phyloP scores from a whole-genome alignment of 495 filamentous ascomycete genomes.

The Polyplosphaeria fusca region DNA sequence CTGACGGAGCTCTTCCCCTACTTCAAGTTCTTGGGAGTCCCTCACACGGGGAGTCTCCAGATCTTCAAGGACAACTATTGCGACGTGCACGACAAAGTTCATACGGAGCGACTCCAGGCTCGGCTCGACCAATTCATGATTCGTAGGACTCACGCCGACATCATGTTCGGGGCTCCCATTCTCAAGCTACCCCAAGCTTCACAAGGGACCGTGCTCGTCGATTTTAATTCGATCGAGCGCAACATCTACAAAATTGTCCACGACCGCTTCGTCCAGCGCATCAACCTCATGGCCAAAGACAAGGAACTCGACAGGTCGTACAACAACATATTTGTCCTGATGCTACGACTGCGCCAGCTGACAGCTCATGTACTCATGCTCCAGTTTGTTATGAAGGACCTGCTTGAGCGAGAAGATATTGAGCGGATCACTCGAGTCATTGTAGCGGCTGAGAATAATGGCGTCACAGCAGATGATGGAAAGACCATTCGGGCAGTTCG shows the following conservation, averaged over 20 bases:
- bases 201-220: constrained; percentile 38
- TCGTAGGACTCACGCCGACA: constrained; percentile 51
- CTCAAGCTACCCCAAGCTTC: constrained; percentile 51
- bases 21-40: constrained; percentile 57
- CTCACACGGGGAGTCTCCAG: constrained; percentile 41
- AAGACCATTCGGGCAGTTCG: constrained; percentile 35
- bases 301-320: constrained; percentile 36
- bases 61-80: constrained; percentile 53
- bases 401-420: constrained; percentile 46
- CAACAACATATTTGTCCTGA: constrained; percentile 41
- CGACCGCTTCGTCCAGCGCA: constrained; percentile 37
- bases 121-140: constrained; percentile 49
- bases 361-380: constrained; percentile 51
- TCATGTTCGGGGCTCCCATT: constrained; percentile 54
- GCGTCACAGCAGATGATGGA: constrained; percentile 13
- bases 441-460: background rate
- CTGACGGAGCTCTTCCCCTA: constrained; percentile 57
- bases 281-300: constrained; percentile 41
- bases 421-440: constrained; percentile 35
- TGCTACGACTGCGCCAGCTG: constrained; percentile 53
- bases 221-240: constrained; percentile 51
- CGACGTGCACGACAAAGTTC: constrained; percentile 36
- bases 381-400: constrained; percentile 46
- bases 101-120: constrained; percentile 36
- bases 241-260: constrained; percentile 49